A percentile compares a stretch with the other conserved stretches of the same genome.
These are phyloP conservation scores for Ascocoryne sarcoides DNA, from an alignment of 2,329 filamentous ascomycete genomes.

Conservation along the genomic window DNA sequence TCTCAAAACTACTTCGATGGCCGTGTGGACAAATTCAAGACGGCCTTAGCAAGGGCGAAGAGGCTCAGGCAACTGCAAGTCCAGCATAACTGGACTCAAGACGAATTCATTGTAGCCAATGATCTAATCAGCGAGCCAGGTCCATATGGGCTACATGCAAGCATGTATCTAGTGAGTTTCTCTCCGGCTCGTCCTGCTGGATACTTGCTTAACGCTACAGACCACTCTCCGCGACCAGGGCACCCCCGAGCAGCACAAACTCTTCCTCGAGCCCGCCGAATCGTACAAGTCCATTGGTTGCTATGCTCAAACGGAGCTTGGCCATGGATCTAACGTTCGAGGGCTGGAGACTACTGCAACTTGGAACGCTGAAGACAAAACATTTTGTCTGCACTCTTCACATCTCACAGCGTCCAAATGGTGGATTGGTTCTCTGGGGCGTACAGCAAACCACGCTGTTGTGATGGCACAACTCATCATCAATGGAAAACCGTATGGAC, in stretches of 20 bases:
- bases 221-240: conserved; percentile 64
- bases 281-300: conserved; percentile 68
- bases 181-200: not conserved
- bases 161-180: conserved; percentile 53
- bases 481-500: conserved; percentile 58
- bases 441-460: conserved; percentile 67
- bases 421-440: conserved; percentile 75
- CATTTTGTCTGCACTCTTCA: conserved; percentile 66
- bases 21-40: conserved; percentile 59
- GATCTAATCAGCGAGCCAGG: conserved; percentile 65
- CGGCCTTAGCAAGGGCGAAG: conserved; percentile 62
- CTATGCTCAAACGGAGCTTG: conserved; percentile 74
- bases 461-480: conserved; percentile 72
- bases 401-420: conserved; percentile 69
- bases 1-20: conserved; percentile 69
- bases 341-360: conserved; percentile 42
- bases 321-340: conserved; percentile 69
- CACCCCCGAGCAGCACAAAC: conserved; percentile 62
- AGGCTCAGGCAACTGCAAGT: conserved; percentile 56
- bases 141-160: conserved; percentile 63
- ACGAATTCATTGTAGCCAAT: conserved; percentile 56
- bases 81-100: conserved; percentile 56
- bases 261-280: conserved; percentile 60
- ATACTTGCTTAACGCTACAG: conserved; percentile 28
- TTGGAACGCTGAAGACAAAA: conserved; percentile 66